A percentile compares a stretch with the other conserved stretches of the same genome.
These are phyloP conservation scores for Aspergillus taichungensis DNA, from an alignment of 495 filamentous ascomycete species.

Conservation along the genomic window DNA sequence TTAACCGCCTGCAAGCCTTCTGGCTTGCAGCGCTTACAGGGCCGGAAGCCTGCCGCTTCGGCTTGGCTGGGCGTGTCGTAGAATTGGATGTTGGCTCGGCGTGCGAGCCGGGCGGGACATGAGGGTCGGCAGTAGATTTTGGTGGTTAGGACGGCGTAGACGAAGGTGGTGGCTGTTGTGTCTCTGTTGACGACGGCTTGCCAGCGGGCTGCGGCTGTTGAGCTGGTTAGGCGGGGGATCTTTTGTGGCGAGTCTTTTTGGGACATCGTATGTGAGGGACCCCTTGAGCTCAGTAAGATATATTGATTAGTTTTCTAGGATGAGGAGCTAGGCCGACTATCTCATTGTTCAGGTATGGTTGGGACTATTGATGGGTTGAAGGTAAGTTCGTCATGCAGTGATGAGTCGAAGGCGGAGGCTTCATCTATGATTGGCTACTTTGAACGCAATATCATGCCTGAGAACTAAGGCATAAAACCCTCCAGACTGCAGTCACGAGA, in stretches of 20 bases:
- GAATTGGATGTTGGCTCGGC: conserved; percentile 53
- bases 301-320: too few relatives aligned
- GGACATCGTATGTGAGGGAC: too few relatives aligned
- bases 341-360: too few relatives aligned
- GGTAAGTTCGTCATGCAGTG: too few relatives aligned
- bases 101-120: conserved; percentile 51
- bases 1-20: conserved; percentile 30
- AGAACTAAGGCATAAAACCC: too few relatives aligned
- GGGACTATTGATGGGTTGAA: too few relatives aligned
- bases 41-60: conserved; percentile 45
- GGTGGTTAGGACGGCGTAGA: conserved; percentile 56
- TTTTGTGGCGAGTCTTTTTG: conserved; percentile 5
- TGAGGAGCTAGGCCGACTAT: too few relatives aligned
- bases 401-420: too few relatives aligned
- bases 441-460: too few relatives aligned
- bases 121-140: conserved; percentile 57
- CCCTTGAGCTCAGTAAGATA: too few relatives aligned
- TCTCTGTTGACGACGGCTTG: conserved; percentile 46
- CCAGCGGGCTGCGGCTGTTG: conserved; percentile 39
- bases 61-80: conserved; percentile 47
- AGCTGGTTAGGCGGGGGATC: conserved; percentile 20
- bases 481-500: too few relatives aligned
- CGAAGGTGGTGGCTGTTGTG: conserved; percentile 40
- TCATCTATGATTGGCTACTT: too few relatives aligned
- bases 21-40: conserved; percentile 59